Conservation (phyloP, 192 early-diverging fungal species). For the Coemansia sp. region DNA sequence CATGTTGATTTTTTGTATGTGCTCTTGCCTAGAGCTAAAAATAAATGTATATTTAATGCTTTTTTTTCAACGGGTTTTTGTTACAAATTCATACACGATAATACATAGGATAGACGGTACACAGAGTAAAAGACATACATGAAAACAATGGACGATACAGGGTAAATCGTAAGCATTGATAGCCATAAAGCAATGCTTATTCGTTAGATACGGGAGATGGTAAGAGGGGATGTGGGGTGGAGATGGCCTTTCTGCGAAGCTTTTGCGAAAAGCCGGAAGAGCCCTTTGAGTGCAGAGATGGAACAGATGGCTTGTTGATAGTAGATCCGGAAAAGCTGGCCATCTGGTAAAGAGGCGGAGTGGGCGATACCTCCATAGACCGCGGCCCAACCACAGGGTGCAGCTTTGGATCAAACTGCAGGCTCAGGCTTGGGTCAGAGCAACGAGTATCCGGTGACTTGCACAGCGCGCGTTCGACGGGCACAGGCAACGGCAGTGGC, state of each 20-base stretch:
- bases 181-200: neutral
- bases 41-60: neutral
- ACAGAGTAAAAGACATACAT: neutral
- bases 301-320: neutral
- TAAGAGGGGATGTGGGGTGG: neutral
- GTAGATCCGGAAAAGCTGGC: slow-evolving; percentile 1
- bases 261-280: neutral
- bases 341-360: slow-evolving; percentile 10
- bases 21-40: too few relatives aligned
- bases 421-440: neutral
- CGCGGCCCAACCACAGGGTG: slow-evolving; percentile 32
- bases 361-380: slow-evolving; percentile 32
- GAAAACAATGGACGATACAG: neutral
- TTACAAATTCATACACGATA: too few relatives aligned
- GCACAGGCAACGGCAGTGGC: neutral
- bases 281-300: neutral
- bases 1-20: neutral
- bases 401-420: slow-evolving; percentile 29
- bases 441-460: neutral
- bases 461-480: neutral
- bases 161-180: neutral
- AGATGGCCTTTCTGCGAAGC: slow-evolving; percentile 1
- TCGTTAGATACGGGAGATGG: slow-evolving; percentile 6
- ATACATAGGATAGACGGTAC: too few relatives aligned
- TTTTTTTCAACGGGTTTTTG: neutral